Base-by-base conservation (phyloP, 495 filamentous ascomycete species). In the Penicillium coffeae region DNA sequence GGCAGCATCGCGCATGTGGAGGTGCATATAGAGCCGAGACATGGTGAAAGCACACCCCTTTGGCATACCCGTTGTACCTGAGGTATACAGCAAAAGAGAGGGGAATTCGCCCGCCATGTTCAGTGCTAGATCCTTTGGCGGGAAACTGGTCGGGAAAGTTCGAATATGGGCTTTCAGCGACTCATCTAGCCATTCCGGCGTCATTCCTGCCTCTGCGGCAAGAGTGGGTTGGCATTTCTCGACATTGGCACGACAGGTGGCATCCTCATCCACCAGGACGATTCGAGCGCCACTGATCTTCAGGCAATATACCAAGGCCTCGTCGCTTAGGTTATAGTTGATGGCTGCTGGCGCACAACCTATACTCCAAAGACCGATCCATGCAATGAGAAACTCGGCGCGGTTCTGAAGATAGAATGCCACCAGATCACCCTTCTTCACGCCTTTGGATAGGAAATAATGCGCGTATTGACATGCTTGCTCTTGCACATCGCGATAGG, bases 271-370 rank as follows among this genome's bases (percentile, higher is more conserved):
- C 8, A 87, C 82, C 21, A 92, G 52, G 7, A 88, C 55, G 12
- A 88, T 40, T 54, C 73, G 82, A 8, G 79, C 70, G 3, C 71
- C 75, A 19, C 75, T 74, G 37, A 89, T 70, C 48, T 73, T 76
- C 50, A 92, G 50, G 55, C 86, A 90, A 62, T 90, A 86, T 33
- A 87, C 46, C 48, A 90, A 58, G 1, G 82, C 83, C 41, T 86
- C 80, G 0, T 79, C 80, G 19, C 74, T 65, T 0, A 90, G 72
- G 56, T 88, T 82, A 52, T 86, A 81, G 60, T 92, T 92, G 60
- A 91, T 85, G 51, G 84, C 73, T 0, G 85, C 83, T 0, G 85
- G 84, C 4, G 80, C 84, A 27, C 77, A 79, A 1, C 85, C 86
- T 51, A 88, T 78, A 12, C 76, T 75, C 76, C 78, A 79, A 1